Evolutionary conservation across 2,329 filamentous ascomycete genomes (phyloP).

Genomic region (Claviceps purpurea): DNA sequence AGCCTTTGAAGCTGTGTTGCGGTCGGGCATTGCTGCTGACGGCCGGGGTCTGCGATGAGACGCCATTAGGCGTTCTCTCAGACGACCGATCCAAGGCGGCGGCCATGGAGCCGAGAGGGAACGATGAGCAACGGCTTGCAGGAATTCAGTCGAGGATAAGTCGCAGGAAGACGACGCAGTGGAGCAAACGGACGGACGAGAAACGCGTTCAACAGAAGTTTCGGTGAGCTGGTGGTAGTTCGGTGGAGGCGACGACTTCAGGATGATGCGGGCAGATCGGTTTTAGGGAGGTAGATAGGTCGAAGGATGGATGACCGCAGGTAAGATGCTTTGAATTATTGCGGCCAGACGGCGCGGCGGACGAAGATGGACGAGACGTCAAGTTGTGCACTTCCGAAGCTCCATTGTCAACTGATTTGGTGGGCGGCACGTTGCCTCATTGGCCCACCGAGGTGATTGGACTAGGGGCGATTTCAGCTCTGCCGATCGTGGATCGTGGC

Average conservation of each 20-base stretch:
- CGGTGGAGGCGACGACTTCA: neutral
- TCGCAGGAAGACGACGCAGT: neutral
- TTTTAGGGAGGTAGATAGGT: too few relatives aligned
- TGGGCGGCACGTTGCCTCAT: too few relatives aligned
- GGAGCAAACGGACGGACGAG: neutral
- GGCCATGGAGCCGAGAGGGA: neutral
- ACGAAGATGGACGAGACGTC: too few relatives aligned
- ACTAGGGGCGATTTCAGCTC: too few relatives aligned
- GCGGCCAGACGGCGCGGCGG: too few relatives aligned
- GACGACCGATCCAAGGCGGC: constrained; percentile 17
- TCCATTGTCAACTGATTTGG: too few relatives aligned
- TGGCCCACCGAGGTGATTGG: too few relatives aligned
- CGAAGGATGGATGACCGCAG: too few relatives aligned
- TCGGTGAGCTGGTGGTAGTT: neutral
- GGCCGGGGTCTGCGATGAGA: constrained; percentile 43
- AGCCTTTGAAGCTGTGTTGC: constrained; percentile 60
- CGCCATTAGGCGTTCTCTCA: constrained; percentile 23
- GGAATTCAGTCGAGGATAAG: neutral
- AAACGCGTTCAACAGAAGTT: neutral
- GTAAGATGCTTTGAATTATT: too few relatives aligned
- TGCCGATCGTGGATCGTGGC: too few relatives aligned
- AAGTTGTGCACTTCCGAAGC: too few relatives aligned
- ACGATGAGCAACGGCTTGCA: neutral
- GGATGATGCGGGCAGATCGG: neutral
- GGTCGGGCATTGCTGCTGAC: constrained; percentile 41